Conservation (phyloP, 129 eudicot genomes). For the Saussurea involucrata region DNA sequence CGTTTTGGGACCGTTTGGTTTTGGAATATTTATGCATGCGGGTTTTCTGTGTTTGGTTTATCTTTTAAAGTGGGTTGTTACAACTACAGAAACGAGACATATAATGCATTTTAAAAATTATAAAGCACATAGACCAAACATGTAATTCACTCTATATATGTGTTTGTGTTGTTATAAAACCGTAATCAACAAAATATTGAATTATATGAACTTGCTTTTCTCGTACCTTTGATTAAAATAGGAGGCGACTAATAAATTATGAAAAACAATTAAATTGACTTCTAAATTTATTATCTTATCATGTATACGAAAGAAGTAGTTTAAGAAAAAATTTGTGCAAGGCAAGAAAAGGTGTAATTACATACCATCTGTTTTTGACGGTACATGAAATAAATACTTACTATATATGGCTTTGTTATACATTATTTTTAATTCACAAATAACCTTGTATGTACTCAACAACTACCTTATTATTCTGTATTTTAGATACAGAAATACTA, state of each 20-base stretch:
- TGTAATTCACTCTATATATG: not conserved
- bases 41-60: too few species aligned
- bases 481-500: not conserved
- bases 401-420: not conserved
- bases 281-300: not conserved
- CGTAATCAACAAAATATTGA: not conserved
- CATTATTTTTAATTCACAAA: constrained; percentile 1
- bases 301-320: not conserved
- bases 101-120: too few species aligned
- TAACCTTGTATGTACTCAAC: not conserved
- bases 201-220: not conserved
- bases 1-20: too few species aligned
- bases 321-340: not conserved
- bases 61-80: too few species aligned
- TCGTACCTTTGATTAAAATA: not conserved
- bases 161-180: not conserved
- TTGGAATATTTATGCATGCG: too few species aligned
- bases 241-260: not conserved
- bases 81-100: too few species aligned
- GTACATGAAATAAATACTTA: constrained; percentile 18
- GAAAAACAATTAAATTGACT: not conserved
- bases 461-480: constrained; percentile 4
- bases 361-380: not conserved
- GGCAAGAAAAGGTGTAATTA: constrained; percentile 1
- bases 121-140: not conserved